Evolutionary conservation across 2,329 filamentous ascomycete genomes (phyloP).

Genomic region (Aaosphaeria arxii): DNA sequence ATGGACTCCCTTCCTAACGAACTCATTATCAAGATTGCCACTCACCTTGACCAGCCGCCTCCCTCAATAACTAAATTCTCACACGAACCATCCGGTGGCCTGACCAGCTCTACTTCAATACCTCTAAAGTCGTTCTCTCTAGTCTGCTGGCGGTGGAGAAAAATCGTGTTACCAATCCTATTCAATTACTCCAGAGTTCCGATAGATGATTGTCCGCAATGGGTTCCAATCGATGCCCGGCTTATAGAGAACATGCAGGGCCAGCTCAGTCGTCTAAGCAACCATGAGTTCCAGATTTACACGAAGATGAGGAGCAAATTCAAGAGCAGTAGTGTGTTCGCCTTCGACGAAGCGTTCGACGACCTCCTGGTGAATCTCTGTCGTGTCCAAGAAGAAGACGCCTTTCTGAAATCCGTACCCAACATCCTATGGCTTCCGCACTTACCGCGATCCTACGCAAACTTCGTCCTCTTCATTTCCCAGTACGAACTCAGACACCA

Average conservation of each 20-base stretch:
- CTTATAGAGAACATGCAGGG: conserved; percentile 33
- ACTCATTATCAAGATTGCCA: conserved; percentile 32
- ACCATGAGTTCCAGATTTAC: conserved; percentile 32
- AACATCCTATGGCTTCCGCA: conserved; percentile 30
- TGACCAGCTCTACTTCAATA: conserved; percentile 18
- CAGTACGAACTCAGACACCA: conserved; percentile 26
- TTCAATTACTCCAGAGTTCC: conserved; percentile 27
- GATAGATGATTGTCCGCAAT: conserved; percentile 26
- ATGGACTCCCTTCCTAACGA: conserved; percentile 35
- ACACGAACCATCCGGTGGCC: conserved; percentile 24
- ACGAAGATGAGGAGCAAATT: conserved; percentile 30
- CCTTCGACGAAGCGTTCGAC: conserved; percentile 28
- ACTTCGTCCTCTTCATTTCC: conserved; percentile 16
- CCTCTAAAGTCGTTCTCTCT: conserved; percentile 30
- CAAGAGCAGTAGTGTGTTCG: conserved; percentile 25
- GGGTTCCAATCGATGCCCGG: conserved; percentile 32
- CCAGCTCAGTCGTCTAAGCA: conserved; percentile 25
- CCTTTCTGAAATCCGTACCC: conserved; percentile 21
- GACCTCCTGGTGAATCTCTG: conserved; percentile 32
- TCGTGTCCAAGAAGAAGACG: conserved; percentile 27
- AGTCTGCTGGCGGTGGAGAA: conserved; percentile 31
- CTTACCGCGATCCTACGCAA: conserved; percentile 18
- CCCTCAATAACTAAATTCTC: conserved; percentile 31
- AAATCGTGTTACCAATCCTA: conserved; percentile 28
- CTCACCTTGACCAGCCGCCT: conserved; percentile 24